These are phyloP conservation scores for Neurospora hispaniola DNA, from an alignment of 495 filamentous ascomycete genomes.

Conservation along the genomic window DNA sequence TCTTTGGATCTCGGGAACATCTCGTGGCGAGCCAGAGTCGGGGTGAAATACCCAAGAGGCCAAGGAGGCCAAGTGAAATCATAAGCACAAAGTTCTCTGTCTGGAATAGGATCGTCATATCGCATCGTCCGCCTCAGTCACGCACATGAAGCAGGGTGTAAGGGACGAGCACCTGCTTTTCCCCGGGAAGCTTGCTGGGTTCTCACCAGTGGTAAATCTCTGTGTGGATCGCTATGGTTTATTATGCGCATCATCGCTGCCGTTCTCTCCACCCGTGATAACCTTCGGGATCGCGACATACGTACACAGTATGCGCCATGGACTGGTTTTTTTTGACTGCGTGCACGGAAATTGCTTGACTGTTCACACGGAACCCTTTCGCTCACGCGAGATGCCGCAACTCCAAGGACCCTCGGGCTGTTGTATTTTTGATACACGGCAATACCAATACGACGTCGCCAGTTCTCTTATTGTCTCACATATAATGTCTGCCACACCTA, in stretches of 20 bases:
- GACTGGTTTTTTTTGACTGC: neutral
- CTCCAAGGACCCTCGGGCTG: neutral
- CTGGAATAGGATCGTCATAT: neutral
- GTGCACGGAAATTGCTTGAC: neutral
- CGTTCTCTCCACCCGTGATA: neutral
- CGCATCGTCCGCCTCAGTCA: neutral
- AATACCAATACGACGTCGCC: neutral
- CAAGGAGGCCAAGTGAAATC: neutral
- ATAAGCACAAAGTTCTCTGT: neutral
- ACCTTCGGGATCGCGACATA: neutral
- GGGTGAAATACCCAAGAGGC: neutral
- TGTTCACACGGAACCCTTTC: neutral
- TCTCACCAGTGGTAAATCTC: neutral
- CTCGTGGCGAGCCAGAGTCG: neutral
- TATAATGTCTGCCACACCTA: neutral
- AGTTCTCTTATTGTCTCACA: neutral
- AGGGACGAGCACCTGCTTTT: neutral
- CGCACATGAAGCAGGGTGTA: neutral
- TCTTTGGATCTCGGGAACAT: neutral
- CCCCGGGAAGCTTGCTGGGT: neutral
- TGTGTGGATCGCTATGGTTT: neutral
- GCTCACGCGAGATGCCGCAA: neutral
- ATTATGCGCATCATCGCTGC: neutral
- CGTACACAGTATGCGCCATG: neutral
- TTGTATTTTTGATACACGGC: neutral